Evolutionary conservation across 148 eudicot genomes (phyloP).

Genomic region (Oxyria digyna): DNA sequence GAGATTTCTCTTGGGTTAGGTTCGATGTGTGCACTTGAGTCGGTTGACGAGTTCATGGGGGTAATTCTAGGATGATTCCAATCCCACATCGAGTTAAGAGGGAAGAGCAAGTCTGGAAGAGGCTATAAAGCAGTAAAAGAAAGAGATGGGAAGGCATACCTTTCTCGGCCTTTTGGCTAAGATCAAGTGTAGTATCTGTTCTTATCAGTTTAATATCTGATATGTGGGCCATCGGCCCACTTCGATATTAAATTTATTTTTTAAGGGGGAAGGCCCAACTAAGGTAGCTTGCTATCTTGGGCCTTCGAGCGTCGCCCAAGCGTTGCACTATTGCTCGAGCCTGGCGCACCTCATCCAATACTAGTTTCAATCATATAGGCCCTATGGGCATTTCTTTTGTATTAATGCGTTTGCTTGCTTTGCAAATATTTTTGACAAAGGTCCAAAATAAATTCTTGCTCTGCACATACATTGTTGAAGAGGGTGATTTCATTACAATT

Average conservation of each 20-base stretch:
- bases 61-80: no score
- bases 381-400: no score
- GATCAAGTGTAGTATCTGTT: slow-evolving; percentile 36
- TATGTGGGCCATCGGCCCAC: slow-evolving; percentile 4
- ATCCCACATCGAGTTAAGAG: no score
- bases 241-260: background rate
- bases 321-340: background rate
- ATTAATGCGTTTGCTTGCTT: no score
- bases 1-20: slow-evolving; percentile 12
- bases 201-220: slow-evolving; percentile 29
- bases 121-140: no score
- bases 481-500: no score
- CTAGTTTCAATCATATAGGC: no score
- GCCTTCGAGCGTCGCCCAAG: background rate
- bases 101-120: no score
- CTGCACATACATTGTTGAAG: no score
- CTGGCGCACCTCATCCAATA: background rate
- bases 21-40: slow-evolving; percentile 15
- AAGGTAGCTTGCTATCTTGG: background rate
- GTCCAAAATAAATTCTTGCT: no score
- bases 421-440: no score
- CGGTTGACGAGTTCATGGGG: slow-evolving; percentile 13
- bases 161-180: slow-evolving; percentile 43
- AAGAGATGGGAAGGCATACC: no score
- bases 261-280: background rate